Percentiles rank a stretch among this genome's conserved stretches.
Conservation (phyloP, 108 stramenopile genomes). For the Conticribra weissflogii region DNA sequence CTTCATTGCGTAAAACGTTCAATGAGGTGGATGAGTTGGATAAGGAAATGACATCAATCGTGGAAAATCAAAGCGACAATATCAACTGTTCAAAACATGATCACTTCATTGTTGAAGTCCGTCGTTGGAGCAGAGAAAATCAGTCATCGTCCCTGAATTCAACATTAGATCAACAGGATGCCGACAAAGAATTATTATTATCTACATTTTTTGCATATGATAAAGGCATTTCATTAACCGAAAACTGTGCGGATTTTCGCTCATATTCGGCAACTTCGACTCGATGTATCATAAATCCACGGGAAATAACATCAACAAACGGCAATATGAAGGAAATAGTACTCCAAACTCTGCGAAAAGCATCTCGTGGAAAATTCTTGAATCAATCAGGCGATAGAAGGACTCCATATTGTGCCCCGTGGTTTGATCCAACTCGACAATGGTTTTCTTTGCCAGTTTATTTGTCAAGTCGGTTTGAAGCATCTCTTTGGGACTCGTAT, state of each 20-base stretch:
- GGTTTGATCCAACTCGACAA: slow-evolving; percentile 70
- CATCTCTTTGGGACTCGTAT: slow-evolving; percentile 70
- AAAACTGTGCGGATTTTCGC: background rate
- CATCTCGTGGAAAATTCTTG: slow-evolving; percentile 42
- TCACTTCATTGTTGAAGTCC: slow-evolving; percentile 2
- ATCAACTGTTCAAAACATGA: background rate
- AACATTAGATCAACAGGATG: slow-evolving; percentile 25
- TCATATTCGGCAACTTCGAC: background rate
- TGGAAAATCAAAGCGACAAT: slow-evolving; percentile 1
- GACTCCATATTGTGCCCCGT: slow-evolving; percentile 38
- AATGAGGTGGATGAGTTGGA: slow-evolving; percentile 38
- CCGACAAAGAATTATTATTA: slow-evolving; percentile 28
- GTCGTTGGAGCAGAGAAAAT: slow-evolving; percentile 9
- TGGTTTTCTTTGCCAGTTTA: slow-evolving; percentile 84
- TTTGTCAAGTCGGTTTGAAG: slow-evolving; percentile 74
- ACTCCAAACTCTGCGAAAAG: slow-evolving; percentile 19
- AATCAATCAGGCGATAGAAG: slow-evolving; percentile 1
- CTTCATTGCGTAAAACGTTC: slow-evolving; percentile 31
- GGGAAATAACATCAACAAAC: background rate
- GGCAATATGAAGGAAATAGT: slow-evolving; percentile 13
- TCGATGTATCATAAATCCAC: slow-evolving; percentile 16
- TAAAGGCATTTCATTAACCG: background rate
- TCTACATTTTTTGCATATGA: slow-evolving; percentile 23
- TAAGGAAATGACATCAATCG: slow-evolving; percentile 11
- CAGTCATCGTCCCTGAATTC: slow-evolving; percentile 13